phyloP scores from a whole-genome alignment of 768 basidiomycete species.

The Kwoniella botswanensis region DNA sequence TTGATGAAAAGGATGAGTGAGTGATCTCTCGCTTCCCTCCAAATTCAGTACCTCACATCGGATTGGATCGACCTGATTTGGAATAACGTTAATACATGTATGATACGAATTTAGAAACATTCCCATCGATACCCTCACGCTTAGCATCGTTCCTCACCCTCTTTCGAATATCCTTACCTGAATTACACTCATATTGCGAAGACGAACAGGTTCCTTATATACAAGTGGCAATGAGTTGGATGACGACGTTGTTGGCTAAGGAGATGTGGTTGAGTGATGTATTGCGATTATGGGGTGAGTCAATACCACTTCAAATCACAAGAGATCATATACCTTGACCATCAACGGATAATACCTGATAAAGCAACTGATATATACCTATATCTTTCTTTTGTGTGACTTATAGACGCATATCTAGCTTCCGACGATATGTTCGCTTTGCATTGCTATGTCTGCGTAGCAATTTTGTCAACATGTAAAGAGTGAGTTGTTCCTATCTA shows the following conservation, averaged over 20 bases:
- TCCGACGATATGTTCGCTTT: slow-evolving; percentile 53
- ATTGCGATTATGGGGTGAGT: slow-evolving; percentile 51
- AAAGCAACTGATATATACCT: too few relatives aligned
- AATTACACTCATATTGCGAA: slow-evolving; percentile 49
- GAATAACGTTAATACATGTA: too few relatives aligned
- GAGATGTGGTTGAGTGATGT: slow-evolving; percentile 55
- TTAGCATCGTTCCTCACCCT: slow-evolving; percentile 47
- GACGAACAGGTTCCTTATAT: slow-evolving; percentile 51
- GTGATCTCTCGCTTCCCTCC: slow-evolving; percentile 11
- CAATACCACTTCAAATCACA: background rate
- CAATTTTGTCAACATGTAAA: slow-evolving; percentile 48
- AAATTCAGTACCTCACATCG: too few relatives aligned
- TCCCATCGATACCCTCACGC: slow-evolving; percentile 45
- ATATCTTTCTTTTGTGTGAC: too few relatives aligned
- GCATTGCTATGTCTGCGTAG: slow-evolving; percentile 54
- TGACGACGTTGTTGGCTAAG: slow-evolving; percentile 38
- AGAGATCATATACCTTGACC: too few relatives aligned
- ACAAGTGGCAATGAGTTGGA: slow-evolving; percentile 58
- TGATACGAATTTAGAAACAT: slow-evolving; percentile 19
- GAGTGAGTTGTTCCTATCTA: slow-evolving; percentile 35
- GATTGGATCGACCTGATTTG: too few relatives aligned
- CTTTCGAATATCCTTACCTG: slow-evolving; percentile 44
- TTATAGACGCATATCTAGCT: slow-evolving; percentile 49
- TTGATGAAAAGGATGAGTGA: slow-evolving; percentile 44
- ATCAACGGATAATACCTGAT: too few relatives aligned